These are phyloP conservation scores for Bolboschoenoplectus hybrid DNA, from an alignment of 202 grass and related monocot species.

Conservation along the genomic window DNA sequence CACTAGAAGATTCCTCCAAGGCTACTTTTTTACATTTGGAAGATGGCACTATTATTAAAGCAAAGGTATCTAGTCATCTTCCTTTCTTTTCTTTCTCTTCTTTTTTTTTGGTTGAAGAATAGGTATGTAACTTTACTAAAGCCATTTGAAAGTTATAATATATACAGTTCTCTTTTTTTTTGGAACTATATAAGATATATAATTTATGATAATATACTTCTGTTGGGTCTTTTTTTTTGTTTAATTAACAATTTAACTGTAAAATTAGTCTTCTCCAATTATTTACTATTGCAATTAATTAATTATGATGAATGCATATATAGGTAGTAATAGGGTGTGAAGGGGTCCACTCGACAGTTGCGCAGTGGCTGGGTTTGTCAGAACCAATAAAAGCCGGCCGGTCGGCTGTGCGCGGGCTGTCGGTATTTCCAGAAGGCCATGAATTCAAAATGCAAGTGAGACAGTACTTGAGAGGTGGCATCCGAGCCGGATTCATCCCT, in stretches of 20 bases:
- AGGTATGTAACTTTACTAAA: too few relatives aligned
- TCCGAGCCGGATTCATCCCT: constrained; percentile 62
- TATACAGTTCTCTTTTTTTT: too few relatives aligned
- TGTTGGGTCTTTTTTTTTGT: not conserved
- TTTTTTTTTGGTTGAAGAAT: too few relatives aligned
- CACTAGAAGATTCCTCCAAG: constrained; percentile 28
- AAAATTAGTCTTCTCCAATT: not conserved
- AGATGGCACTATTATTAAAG: constrained; percentile 62
- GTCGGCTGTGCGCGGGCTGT: constrained; percentile 58
- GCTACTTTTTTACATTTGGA: constrained; percentile 48
- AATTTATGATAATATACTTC: not conserved
- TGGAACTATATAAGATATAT: not conserved
- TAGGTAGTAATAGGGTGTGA: constrained; percentile 77
- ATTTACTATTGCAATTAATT: not conserved
- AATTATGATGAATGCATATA: not conserved
- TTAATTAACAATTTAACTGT: not conserved
- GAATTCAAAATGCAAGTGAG: constrained; percentile 43
- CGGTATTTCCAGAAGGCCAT: constrained; percentile 54
- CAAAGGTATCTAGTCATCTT: constrained; percentile 45
- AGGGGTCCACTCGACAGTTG: constrained; percentile 70
- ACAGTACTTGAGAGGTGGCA: constrained; percentile 55
- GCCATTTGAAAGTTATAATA: too few relatives aligned
- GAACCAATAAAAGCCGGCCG: constrained; percentile 50
- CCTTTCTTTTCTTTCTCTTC: too few relatives aligned
- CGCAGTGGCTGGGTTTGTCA: constrained; percentile 62